Conservation (phyloP, 164 flowering plant species). For the Chimonanthus praecox region DNA sequence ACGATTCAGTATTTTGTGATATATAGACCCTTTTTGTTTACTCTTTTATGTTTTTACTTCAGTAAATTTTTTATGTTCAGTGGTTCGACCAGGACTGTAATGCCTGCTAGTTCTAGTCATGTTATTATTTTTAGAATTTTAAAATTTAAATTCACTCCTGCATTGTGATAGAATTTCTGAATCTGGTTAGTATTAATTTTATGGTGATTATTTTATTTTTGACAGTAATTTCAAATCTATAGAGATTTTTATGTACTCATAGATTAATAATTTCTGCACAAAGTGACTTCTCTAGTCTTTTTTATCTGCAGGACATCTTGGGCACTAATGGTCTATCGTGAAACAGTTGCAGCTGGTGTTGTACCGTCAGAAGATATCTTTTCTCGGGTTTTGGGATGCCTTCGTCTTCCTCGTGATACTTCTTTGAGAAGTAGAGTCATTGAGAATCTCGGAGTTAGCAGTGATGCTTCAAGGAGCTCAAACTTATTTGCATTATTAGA, state of each 20-base stretch:
- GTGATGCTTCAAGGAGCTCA: slow-evolving; percentile 36
- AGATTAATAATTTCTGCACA: background rate
- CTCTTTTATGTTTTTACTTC: too few relatives aligned
- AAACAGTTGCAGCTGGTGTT: slow-evolving; percentile 49
- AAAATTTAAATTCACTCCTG: too few relatives aligned
- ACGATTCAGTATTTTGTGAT: too few relatives aligned
- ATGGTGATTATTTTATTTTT: too few relatives aligned
- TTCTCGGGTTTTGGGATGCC: slow-evolving; percentile 75
- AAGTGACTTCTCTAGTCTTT: slow-evolving; percentile 3
- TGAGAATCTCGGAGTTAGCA: slow-evolving; percentile 54
- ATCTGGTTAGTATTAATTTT: too few relatives aligned
- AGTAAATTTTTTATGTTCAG: too few relatives aligned
- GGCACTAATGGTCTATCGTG: slow-evolving; percentile 68
- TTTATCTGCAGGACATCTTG: slow-evolving; percentile 61
- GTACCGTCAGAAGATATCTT: slow-evolving; percentile 57
- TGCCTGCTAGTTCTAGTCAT: too few relatives aligned
- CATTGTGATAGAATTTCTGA: too few relatives aligned
- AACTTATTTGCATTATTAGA: slow-evolving; percentile 60
- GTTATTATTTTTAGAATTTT: too few relatives aligned
- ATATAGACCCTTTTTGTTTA: too few relatives aligned
- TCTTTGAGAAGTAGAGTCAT: slow-evolving; percentile 48
- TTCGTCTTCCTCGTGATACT: slow-evolving; percentile 69
- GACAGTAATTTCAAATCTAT: too few relatives aligned
- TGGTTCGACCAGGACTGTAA: too few relatives aligned
- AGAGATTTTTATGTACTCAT: background rate